Evolutionary conservation across 2,329 filamentous ascomycete genomes (phyloP), one percentile per base, ranked within the genome.

Genomic region (Didymella sp.): DNA sequence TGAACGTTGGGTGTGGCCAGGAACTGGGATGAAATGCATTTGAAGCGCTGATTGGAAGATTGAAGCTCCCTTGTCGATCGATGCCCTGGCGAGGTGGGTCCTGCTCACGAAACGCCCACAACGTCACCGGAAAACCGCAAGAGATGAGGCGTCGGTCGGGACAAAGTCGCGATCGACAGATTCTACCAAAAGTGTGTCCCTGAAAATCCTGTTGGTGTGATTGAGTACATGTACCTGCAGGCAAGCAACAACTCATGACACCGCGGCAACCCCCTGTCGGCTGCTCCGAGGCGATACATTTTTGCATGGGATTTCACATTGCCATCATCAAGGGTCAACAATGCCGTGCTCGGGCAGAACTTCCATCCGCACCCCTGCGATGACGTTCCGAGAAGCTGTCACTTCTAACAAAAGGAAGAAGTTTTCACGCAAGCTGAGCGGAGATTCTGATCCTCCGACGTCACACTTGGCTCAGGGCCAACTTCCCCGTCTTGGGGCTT

Each of bases 171-270:
- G 67, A 73, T 72, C 66, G 56, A 35, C 54, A 51, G 28, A 46
- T 42, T 44, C 28, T 43, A 19, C 40, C 31, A 28, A 21, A 52
- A 40, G 27, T 21, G 22, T 45, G 61, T 59, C 54, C 66, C 61
- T 62, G 58, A 62, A 64, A 43, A 62, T 66, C 63, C 43, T 49
- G 53, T 59, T 48, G 54, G 47, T 31, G 42, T 48, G 63, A 62
- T 54, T 51, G 58, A 47, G 46, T 28, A 25, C 21, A 52, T 31
- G 69, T 63, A 69, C 67, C 69, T 72, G 69, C 69, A 66, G 71
- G 58, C 56, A 28, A 53, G 40, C 49, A 46, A 51, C 19, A n/a
- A 9, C 38, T 41, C 38, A 41, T 25, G 38, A 41, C 38, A 41
- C 7, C 22, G 38, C 38, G 22, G 38, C 21, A 41, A 9, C 3